Base-by-base conservation (phyloP, 768 basidiomycete species). In the Coprinopsis strossmayeri region DNA sequence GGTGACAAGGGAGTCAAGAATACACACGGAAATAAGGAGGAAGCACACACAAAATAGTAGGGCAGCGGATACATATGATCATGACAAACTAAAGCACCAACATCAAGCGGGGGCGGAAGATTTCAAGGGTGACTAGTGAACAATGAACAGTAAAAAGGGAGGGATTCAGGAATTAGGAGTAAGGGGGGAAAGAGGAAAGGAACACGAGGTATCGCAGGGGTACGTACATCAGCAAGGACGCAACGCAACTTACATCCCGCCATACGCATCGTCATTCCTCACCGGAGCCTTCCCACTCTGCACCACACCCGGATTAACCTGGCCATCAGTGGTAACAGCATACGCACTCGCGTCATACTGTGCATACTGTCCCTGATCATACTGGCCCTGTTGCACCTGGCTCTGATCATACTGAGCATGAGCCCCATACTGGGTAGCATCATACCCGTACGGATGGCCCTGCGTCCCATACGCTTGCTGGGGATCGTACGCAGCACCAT, bases 191-290 rank as follows among this genome's bases (percentile, higher is more conserved):
- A 18, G 41, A 23, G 24, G 41, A 23, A 18, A 25, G 7, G 25
- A 28, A 30, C 24, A 12, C 42, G 34, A 38, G 35, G 35, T 38
- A 38, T 38, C 35, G 35, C 30, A 32, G 15, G 30, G 43, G 15
- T 12, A 28, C 7, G 45, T n/a, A 18, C 27, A 32, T 21, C 28
- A 34, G 32, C 27, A 38, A 38, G 35, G 10, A 18, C 5, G 35
- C 35, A 5, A 38, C 35, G 9, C 30, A 48, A 17, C 45, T 64
- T 59, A 67, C 53, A 64, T 67, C 28, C 64, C 68, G 53, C 64
- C 69, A 59, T 67, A 70, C 30, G 64, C 69, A 57, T 66, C 70
- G 25, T 62, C 66, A 47, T 60, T 49, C 10, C 18, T 38, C 35
- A 15, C 61, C 49, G 24, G 46, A 49, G n/a, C 47, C 35, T 9